phyloP scores from a whole-genome alignment of 257 asterid species.

The Fraxinus americana region DNA sequence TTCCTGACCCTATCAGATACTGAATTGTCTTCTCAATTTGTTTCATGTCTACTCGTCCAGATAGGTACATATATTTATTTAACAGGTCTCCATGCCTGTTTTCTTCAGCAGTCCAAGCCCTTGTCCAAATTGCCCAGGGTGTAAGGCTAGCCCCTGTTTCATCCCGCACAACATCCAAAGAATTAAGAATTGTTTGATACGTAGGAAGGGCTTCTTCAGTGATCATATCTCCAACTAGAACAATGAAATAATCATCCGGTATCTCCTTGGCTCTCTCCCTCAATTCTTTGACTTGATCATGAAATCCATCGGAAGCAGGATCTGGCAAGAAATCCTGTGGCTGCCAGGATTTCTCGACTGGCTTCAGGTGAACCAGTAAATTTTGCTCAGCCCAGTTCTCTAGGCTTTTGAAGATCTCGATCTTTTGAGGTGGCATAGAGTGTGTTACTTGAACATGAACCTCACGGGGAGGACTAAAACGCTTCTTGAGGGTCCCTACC shows the following conservation, averaged over 20 bases:
- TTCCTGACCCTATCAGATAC: conserved; percentile 6
- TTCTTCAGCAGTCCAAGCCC: conserved; percentile 30
- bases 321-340: conserved; percentile 31
- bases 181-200: conserved; percentile 21
- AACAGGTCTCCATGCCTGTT: conserved; percentile 27
- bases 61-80: conserved; percentile 22
- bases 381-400: conserved; percentile 29
- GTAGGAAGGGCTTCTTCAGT: not conserved
- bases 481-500: conserved; percentile 15
- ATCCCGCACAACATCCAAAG: conserved; percentile 19
- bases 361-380: conserved; percentile 22
- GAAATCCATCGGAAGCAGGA: conserved; percentile 26
- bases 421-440: conserved; percentile 26
- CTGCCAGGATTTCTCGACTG: conserved; percentile 28
- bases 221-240: conserved; percentile 18
- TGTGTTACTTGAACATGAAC: conserved; percentile 26
- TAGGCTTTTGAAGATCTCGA: conserved; percentile 25
- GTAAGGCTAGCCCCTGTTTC: conserved; percentile 9
- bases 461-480: conserved; percentile 24
- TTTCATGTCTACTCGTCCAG: conserved; percentile 25
- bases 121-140: conserved; percentile 25
- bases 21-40: conserved; percentile 20
- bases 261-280: conserved; percentile 23
- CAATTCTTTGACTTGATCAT: conserved; percentile 15
- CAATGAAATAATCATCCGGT: conserved; percentile 27